phyloP scores from a whole-genome alignment of 371 early-diverging fungal species.

The Apophysomyces elegans region DNA sequence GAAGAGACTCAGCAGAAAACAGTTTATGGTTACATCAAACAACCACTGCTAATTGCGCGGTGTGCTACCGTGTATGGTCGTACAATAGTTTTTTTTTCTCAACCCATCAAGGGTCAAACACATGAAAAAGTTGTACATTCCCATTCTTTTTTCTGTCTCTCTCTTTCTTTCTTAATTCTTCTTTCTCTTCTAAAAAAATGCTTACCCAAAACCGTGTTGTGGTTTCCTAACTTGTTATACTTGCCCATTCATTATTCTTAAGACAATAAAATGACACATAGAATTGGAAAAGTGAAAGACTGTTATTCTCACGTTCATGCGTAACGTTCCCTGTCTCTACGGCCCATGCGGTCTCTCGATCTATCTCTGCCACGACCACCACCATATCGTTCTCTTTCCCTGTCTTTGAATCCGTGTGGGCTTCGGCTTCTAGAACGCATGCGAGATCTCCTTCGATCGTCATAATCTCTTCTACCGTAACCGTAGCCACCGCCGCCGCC shows the following conservation, averaged over 20 bases:
- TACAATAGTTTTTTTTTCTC: neutral
- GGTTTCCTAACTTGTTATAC: neutral
- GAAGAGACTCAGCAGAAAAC: neutral
- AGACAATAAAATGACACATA: neutral
- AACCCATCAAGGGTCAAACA: neutral
- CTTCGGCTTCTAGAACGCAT: constrained; percentile 50
- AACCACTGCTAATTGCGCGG: neutral
- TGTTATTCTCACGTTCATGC: constrained; percentile 11
- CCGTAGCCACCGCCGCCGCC: constrained; percentile 30
- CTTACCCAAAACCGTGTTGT: constrained; percentile 3
- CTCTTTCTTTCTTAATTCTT: too few relatives aligned
- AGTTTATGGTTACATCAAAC: neutral
- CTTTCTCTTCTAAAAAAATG: neutral
- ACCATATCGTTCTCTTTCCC: constrained; percentile 48
- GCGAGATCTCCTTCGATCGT: constrained; percentile 45
- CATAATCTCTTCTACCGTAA: constrained; percentile 35
- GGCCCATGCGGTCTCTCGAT: constrained; percentile 48
- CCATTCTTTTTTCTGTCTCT: too few relatives aligned
- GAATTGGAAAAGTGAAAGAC: neutral
- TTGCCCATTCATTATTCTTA: constrained; percentile 9
- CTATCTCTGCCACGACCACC: constrained; percentile 53
- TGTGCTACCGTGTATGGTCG: neutral
- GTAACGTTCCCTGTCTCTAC: constrained; percentile 46
- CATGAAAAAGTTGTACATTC: neutral
- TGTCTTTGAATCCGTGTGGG: constrained; percentile 42